Percentiles rank a stretch among this genome's conserved stretches.
phyloP scores from a whole-genome alignment of 495 filamentous ascomycete species.

The Penicillium samsonianum region DNA sequence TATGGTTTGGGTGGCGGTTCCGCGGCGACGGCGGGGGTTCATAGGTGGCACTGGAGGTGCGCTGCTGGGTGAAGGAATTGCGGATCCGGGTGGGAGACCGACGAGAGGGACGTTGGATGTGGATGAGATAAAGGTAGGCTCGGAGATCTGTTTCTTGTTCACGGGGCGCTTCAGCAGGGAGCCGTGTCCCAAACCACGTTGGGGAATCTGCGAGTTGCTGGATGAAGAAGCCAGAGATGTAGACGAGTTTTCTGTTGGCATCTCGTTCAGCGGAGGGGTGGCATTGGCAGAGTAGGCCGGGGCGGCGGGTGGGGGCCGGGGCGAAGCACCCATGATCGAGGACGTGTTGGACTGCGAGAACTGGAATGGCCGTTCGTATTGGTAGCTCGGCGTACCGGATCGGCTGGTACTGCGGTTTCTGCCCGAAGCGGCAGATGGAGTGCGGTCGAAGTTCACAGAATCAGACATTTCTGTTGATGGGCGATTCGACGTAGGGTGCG shows the following conservation, averaged over 20 bases:
- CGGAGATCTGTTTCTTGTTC: constrained; percentile 77
- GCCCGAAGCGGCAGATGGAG: constrained; percentile 44
- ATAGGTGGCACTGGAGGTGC: constrained; percentile 66
- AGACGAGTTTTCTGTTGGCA: constrained; percentile 33
- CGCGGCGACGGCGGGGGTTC: constrained; percentile 67
- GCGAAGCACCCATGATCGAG: constrained; percentile 48
- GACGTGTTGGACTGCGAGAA: constrained; percentile 34
- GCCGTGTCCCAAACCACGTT: constrained; percentile 33
- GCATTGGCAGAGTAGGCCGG: constrained; percentile 55
- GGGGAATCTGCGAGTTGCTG: constrained; percentile 21
- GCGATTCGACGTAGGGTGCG: constrained; percentile 39
- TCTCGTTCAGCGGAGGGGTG: constrained; percentile 54
- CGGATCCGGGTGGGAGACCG: constrained; percentile 55
- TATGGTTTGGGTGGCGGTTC: constrained; percentile 54
- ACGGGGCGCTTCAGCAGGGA: constrained; percentile 61
- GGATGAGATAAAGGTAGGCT: constrained; percentile 75
- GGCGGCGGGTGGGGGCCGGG: constrained; percentile 54
- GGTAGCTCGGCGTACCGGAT: constrained; percentile 40
- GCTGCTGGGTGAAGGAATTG: constrained; percentile 41
- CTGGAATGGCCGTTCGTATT: constrained; percentile 46
- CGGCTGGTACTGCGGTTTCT: constrained; percentile 53
- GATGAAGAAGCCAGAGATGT: constrained; percentile 23
- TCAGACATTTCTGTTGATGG: constrained; percentile 44
- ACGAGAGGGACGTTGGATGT: constrained; percentile 73
- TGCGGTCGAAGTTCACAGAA: constrained; percentile 36